Conservation (phyloP, 345 rosid genomes). For the Crucihimalaya himalaica region DNA sequence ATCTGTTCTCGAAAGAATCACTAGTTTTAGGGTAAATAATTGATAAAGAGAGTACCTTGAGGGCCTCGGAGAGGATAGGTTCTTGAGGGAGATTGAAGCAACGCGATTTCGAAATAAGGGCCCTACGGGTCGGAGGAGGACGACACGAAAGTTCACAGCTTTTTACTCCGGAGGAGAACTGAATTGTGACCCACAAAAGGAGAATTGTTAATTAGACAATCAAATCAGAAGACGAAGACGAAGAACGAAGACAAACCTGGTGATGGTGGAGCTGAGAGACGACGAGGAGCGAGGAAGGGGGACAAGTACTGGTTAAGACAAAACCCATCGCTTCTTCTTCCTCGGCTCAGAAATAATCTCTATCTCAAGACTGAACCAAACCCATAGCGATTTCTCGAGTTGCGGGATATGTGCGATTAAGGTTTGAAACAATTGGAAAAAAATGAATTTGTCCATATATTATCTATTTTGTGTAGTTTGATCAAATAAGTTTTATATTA, state of each 20-base stretch:
- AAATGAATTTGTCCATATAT: too few relatives aligned
- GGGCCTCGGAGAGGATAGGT: slow-evolving; percentile 43
- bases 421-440: too few relatives aligned
- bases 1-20: background rate
- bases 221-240: background rate
- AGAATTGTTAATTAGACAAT: background rate
- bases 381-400: background rate
- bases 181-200: slow-evolving; percentile 16
- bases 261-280: slow-evolving; percentile 27
- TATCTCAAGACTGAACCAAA: background rate
- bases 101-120: slow-evolving; percentile 28
- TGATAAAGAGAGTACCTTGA: slow-evolving; percentile 30
- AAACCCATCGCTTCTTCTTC: slow-evolving; percentile 34
- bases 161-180: slow-evolving; percentile 35
- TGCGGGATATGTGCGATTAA: too few relatives aligned
- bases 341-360: background rate
- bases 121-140: slow-evolving; percentile 29
- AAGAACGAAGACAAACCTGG: slow-evolving; percentile 6
- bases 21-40: background rate
- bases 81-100: slow-evolving; percentile 46
- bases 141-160: background rate
- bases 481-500: too few relatives aligned
- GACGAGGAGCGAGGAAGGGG: background rate
- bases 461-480: too few relatives aligned
- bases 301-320: slow-evolving; percentile 15